A percentile compares a stretch with the other conserved stretches of the same genome.
Conservation (phyloP, 2,329 filamentous ascomycete species). For the Chaetomiaceae sp. region DNA sequence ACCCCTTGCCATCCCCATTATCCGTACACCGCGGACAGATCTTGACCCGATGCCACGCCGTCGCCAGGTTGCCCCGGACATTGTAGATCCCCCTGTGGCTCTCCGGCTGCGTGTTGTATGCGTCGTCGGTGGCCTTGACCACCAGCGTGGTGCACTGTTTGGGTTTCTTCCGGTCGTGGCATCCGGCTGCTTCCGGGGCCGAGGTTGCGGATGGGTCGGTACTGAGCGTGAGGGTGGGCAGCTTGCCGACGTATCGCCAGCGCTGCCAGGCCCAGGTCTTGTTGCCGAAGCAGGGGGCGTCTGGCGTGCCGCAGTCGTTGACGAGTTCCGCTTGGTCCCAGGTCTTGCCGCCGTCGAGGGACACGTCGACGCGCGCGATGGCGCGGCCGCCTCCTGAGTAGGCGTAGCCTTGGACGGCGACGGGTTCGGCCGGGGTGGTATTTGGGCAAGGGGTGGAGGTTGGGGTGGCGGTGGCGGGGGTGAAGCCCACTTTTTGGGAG, state of each 20-base stretch:
- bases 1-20: constrained; percentile 16
- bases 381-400: constrained; percentile 63
- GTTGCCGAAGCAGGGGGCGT: constrained; percentile 34
- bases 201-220: neutral
- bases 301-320: constrained; percentile 39
- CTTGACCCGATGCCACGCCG: constrained; percentile 60
- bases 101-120: constrained; percentile 64
- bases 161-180: constrained; percentile 20
- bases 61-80: constrained; percentile 59
- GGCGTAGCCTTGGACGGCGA: constrained; percentile 57
- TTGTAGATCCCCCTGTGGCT: constrained; percentile 58
- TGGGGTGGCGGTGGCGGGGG: neutral
- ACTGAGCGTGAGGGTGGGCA: constrained; percentile 31
- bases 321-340: constrained; percentile 62
- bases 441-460: constrained; percentile 1
- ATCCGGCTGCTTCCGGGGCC: neutral
- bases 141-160: constrained; percentile 49
- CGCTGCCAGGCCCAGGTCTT: constrained; percentile 61
- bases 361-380: constrained; percentile 65
- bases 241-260: constrained; percentile 53
- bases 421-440: constrained; percentile 22
- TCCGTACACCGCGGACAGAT: constrained; percentile 33
- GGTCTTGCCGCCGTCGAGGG: constrained; percentile 56
- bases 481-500: constrained; percentile 22
- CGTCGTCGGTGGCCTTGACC: constrained; percentile 63